Evolutionary conservation across 805 yeast genomes (phyloP).

Genomic region (Saccharomycopsis sp.): DNA sequence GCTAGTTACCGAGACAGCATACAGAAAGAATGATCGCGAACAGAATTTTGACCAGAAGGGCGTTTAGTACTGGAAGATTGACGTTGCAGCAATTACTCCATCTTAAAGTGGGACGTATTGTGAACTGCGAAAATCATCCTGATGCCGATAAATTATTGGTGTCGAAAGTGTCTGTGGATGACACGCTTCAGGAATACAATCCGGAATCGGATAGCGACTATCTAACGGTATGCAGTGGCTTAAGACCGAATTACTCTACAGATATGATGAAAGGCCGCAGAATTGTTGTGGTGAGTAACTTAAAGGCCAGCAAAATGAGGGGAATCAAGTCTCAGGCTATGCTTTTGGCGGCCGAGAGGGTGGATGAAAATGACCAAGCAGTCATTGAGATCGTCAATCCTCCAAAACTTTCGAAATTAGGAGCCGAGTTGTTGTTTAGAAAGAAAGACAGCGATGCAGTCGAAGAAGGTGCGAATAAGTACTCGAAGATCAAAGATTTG

Average conservation of each 20-base stretch:
- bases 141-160: constrained; percentile 56
- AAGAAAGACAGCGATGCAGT: constrained; percentile 12
- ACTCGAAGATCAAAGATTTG: constrained; percentile 29
- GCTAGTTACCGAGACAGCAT: not conserved
- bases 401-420: constrained; percentile 34
- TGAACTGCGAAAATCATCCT: constrained; percentile 42
- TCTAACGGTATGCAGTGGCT: constrained; percentile 55
- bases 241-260: constrained; percentile 39
- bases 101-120: constrained; percentile 44
- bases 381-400: constrained; percentile 43
- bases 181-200: not conserved
- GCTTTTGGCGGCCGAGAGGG: constrained; percentile 51
- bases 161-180: constrained; percentile 37
- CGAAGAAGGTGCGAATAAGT: not conserved
- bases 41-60: not conserved
- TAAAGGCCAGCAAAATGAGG: constrained; percentile 57
- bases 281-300: constrained; percentile 50
- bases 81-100: constrained; percentile 19
- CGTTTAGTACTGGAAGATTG: not conserved
- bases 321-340: constrained; percentile 59
- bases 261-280: constrained; percentile 33
- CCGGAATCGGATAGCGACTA: constrained; percentile 19
- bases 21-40: not conserved
- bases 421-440: constrained; percentile 36
- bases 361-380: constrained; percentile 18